Evolutionary conservation across 768 basidiomycete species (phyloP), one percentile per base, ranked within the genome.

Genomic region (Rhizopogon vesiculosus): DNA sequence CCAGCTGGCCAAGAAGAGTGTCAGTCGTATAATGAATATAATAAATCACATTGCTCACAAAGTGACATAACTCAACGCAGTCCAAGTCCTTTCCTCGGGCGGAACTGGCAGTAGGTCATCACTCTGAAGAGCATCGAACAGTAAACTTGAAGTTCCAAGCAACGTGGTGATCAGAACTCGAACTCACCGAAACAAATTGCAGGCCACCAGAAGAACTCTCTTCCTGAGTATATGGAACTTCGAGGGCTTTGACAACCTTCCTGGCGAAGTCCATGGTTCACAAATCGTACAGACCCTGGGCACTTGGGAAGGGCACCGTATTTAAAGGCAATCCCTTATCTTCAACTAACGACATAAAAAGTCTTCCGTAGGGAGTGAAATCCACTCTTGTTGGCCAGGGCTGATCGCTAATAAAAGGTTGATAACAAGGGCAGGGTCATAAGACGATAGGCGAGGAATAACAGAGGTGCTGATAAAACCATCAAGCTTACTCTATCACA

Each of bases 81-180:
- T 73, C 86, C 87, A 88, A 55, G 78, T 82, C 56, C 83, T 73
- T 62, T 84, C 78, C 52, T 79, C 75, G 43, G 74, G 69, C 4
- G 76, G 72, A 1, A 87, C 85, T 16, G 86, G 87, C 10, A 76
- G 68, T 40, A 87, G 71, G 64, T 89, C 86, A 45, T 86, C 79
- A 57, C 83, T 86, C 83, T 86, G 59, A 2, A 60, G 15, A 51
- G 38, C 38, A 61, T 45, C 28, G 49, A 6, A 22, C 19, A 8
- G 42, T 60, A 43, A 62, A 50, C 35, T 5, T 7, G 29, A 45
- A 18, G 35, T 35, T 38, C 3, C 39, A 42, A 33, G 40, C 15
- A 46, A 29, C 28, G 31, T 25, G 10, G 10, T 22, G 18, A 39
- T 46, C n/a, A 5, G 9, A 25, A 55, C 8, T 62, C 74, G 25